Percentiles rank a stretch among this genome's conserved stretches.
These are phyloP conservation scores for Aurifilum marmelostoma DNA, from an alignment of 2,329 filamentous ascomycete species.

Conservation along the genomic window DNA sequence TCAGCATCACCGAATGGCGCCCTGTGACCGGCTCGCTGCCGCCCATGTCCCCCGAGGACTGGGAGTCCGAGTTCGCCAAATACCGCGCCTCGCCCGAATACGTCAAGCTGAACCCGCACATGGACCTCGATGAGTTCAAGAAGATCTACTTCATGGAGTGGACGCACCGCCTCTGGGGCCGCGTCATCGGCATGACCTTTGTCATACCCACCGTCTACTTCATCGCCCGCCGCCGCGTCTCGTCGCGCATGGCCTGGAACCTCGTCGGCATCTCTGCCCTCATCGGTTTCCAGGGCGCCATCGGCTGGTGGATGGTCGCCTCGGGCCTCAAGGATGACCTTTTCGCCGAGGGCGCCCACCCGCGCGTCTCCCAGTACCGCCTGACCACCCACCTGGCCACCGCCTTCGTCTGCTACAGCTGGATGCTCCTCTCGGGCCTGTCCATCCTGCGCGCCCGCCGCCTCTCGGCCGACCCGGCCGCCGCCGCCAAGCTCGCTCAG, in stretches of 20 bases:
- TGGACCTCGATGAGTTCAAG: conserved; percentile 93
- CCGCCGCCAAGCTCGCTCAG: conserved; percentile 62
- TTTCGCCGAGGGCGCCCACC: conserved; percentile 87
- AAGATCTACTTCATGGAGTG: conserved; percentile 99
- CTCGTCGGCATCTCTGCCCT: conserved; percentile 82
- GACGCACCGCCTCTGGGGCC: conserved; percentile 92
- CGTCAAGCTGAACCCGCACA: conserved; percentile 86
- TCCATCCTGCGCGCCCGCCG: conserved; percentile 78
- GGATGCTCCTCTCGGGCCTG: conserved; percentile 91
- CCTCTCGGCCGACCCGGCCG: conserved; percentile 68
- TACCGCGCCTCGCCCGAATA: conserved; percentile 94
- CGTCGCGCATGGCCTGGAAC: conserved; percentile 74
- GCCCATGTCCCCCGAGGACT: conserved; percentile 76
- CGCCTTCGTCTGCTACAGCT: conserved; percentile 89
- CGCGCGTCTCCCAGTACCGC: conserved; percentile 92
- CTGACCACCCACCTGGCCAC: conserved; percentile 86
- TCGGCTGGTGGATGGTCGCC: conserved; percentile 99
- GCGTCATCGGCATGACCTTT: conserved; percentile 87
- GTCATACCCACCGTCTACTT: conserved; percentile 89
- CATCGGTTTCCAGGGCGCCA: conserved; percentile 92
- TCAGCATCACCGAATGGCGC: conserved; percentile 98
- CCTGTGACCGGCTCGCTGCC: conserved; percentile 92
- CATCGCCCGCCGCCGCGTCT: conserved; percentile 77
- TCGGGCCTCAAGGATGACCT: conserved; percentile 94
- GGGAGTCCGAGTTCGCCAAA: conserved; percentile 91